phyloP scores from a whole-genome alignment of 352 stramenopile genomes.

The Hyphochytrium catenoides region DNA sequence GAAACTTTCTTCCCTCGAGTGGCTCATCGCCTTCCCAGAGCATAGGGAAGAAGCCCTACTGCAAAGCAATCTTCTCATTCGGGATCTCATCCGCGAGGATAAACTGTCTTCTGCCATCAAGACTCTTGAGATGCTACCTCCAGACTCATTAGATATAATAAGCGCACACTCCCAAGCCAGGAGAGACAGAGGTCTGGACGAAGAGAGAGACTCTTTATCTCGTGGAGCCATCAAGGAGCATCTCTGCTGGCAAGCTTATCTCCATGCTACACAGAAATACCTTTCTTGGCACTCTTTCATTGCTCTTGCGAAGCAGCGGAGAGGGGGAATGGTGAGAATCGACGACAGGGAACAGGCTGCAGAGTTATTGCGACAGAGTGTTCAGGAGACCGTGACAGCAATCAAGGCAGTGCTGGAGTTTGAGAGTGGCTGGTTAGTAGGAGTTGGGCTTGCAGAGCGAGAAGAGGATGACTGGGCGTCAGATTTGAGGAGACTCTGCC shows the following conservation, averaged over 20 bases:
- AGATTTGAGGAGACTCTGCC: conserved; percentile 21
- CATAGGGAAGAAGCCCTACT: conserved; percentile 30
- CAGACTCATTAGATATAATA: conserved; percentile 36
- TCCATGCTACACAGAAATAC: conserved; percentile 30
- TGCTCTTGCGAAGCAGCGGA: conserved; percentile 5
- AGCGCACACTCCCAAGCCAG: conserved; percentile 3
- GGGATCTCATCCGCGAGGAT: conserved; percentile 35
- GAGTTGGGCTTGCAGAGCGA: conserved; percentile 17
- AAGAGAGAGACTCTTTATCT: neutral
- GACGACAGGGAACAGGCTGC: conserved; percentile 47
- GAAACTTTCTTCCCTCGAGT: conserved; percentile 34
- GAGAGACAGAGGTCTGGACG: neutral
- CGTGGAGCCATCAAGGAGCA: conserved; percentile 12
- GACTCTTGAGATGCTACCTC: conserved; percentile 26
- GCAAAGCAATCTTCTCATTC: conserved; percentile 26
- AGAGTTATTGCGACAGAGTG: conserved; percentile 41
- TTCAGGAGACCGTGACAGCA: conserved; percentile 18
- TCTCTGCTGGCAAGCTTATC: conserved; percentile 31
- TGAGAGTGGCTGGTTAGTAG: conserved; percentile 35
- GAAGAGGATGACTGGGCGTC: conserved; percentile 14
- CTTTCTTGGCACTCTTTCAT: conserved; percentile 38
- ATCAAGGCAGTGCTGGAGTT: conserved; percentile 49
- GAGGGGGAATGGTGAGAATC: conserved; percentile 16
- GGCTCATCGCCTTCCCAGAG: conserved; percentile 36
- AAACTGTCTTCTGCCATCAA: conserved; percentile 33